phyloP scores from a whole-genome alignment of 2,329 filamentous ascomycete genomes.

The Exophiala bonariae region DNA sequence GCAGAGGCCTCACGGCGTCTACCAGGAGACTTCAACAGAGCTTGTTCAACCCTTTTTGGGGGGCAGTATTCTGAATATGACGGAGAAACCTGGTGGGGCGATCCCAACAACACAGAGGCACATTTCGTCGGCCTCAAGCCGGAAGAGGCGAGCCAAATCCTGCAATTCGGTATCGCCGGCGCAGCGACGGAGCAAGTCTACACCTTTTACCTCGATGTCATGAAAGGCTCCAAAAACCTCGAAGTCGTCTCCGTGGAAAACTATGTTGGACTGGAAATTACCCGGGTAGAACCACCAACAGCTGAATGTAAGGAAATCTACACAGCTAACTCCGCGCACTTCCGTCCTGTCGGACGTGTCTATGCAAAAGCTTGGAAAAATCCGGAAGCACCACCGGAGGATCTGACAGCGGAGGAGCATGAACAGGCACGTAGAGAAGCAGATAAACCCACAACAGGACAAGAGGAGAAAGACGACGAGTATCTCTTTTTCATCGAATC shows the following conservation, averaged over 20 bases:
- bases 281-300: constrained; percentile 49
- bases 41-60: constrained; percentile 68
- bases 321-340: constrained; percentile 38
- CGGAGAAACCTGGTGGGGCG: constrained; percentile 41
- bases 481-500: constrained; percentile 70
- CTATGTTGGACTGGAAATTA: constrained; percentile 62
- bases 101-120: constrained; percentile 31
- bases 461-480: constrained; percentile 33
- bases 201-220: constrained; percentile 37
- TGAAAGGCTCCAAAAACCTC: constrained; percentile 35
- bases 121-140: constrained; percentile 41
- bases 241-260: constrained; percentile 47
- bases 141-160: constrained; percentile 49
- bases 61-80: constrained; percentile 50
- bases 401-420: constrained; percentile 37
- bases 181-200: constrained; percentile 43
- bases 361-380: constrained; percentile 52
- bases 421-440: not conserved
- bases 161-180: constrained; percentile 52
- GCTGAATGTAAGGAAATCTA: constrained; percentile 51
- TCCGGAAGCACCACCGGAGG: constrained; percentile 40
- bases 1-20: constrained; percentile 53
- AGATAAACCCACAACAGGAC: constrained; percentile 14
- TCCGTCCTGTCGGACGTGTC: constrained; percentile 56
- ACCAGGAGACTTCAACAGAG: constrained; percentile 79